Evolutionary conservation across 2,329 filamentous ascomycete species (phyloP).

Genomic region (Eutypa lata): DNA sequence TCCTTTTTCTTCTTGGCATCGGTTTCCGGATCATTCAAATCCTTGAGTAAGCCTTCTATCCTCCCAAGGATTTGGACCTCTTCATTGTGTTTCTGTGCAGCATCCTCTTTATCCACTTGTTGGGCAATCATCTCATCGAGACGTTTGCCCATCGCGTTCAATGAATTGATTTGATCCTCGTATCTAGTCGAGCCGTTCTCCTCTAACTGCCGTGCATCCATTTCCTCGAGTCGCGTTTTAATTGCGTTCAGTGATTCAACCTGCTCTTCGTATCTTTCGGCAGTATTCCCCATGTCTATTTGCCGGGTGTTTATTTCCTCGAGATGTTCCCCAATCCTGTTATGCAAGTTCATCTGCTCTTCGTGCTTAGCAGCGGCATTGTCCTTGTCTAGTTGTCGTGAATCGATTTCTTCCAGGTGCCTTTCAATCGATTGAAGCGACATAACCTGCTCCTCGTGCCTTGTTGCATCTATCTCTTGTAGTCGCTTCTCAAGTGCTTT

Average conservation of each 20-base stretch:
- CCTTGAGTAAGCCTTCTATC: background rate
- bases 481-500: background rate
- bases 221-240: background rate
- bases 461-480: background rate
- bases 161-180: background rate
- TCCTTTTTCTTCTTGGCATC: background rate
- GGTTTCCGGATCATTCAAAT: background rate
- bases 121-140: background rate
- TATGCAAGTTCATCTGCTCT: background rate
- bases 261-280: background rate
- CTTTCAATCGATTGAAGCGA: background rate
- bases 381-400: background rate
- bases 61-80: background rate
- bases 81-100: background rate
- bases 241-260: background rate
- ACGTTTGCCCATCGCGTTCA: background rate
- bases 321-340: background rate
- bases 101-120: background rate
- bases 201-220: background rate
- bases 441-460: background rate
- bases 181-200: background rate
- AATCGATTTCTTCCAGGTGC: background rate
- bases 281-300: background rate
- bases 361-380: background rate
- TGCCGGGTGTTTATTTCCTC: background rate